Conservation (phyloP, 2,329 filamentous ascomycete genomes). For the Cordyceps militaris region DNA sequence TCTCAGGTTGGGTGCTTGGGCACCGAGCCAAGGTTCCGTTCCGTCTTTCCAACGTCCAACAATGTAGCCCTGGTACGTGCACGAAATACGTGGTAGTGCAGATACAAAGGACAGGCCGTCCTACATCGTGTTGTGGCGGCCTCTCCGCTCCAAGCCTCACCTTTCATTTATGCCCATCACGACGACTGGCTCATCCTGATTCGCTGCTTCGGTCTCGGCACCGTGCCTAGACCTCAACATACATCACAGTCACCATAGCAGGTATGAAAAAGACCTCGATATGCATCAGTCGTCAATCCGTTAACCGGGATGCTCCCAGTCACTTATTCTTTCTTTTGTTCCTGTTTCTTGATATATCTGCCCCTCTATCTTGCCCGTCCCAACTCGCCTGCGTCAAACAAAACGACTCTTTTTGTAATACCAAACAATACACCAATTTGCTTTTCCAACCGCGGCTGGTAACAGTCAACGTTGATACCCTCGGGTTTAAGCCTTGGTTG, state of each 20-base stretch:
- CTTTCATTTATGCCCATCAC: no score
- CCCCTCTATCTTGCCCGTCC: conserved; percentile 8
- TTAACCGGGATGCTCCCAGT: conserved; percentile 9
- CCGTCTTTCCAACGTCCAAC: no score
- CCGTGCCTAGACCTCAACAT: neutral
- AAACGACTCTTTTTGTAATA: conserved; percentile 10
- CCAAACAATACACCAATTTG: conserved; percentile 7
- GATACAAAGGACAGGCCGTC: no score
- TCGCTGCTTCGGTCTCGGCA: neutral
- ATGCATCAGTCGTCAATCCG: neutral
- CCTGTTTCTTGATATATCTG: conserved; percentile 1
- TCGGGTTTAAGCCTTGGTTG: conserved; percentile 24
- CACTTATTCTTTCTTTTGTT: conserved; percentile 3
- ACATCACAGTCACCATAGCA: neutral
- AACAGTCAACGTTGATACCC: conserved; percentile 6
- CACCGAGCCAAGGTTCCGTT: no score
- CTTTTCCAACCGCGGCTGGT: conserved; percentile 9
- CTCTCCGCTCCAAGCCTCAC: no score
- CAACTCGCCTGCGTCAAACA: conserved; percentile 5
- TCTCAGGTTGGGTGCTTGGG: neutral
- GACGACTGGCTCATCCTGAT: neutral
- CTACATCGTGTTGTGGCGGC: no score
- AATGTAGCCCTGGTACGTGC: no score
- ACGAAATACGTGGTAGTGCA: no score
- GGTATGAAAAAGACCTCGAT: neutral